Evolutionary conservation across 192 early-diverging fungal genomes (phyloP).

Genomic region (Podila epicladia): DNA sequence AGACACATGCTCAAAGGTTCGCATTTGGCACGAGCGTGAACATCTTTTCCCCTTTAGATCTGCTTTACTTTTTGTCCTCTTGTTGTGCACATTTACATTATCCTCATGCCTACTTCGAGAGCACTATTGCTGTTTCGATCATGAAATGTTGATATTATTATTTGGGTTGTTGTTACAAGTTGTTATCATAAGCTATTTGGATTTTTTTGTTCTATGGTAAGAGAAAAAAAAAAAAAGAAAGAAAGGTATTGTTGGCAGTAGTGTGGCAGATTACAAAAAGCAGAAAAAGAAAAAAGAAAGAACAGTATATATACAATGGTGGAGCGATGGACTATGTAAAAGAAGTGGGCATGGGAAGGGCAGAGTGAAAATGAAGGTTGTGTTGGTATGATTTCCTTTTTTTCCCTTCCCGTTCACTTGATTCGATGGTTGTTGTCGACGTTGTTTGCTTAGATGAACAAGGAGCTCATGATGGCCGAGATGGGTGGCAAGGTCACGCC

Average conservation of each 20-base stretch:
- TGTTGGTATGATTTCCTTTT: conserved; percentile 1
- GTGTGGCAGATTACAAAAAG: not conserved
- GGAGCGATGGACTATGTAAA: not conserved
- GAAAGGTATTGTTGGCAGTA: not conserved
- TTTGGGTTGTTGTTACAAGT: not conserved
- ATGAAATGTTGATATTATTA: not conserved
- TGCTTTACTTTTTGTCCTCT: too few relatives aligned
- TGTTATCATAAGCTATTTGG: not conserved
- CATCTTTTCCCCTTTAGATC: too few relatives aligned
- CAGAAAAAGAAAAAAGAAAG: not conserved
- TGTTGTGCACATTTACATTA: too few relatives aligned
- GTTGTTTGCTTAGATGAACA: conserved; percentile 33
- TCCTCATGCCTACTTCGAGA: too few relatives aligned
- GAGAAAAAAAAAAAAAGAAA: not conserved
- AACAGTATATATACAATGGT: too few relatives aligned
- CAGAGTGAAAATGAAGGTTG: not conserved
- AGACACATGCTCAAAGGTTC: too few relatives aligned
- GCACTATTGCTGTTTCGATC: too few relatives aligned
- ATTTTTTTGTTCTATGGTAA: not conserved
- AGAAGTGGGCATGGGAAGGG: not conserved
- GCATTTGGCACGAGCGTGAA: too few relatives aligned
- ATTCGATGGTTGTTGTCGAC: not conserved
- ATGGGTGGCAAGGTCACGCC: conserved; percentile 48
- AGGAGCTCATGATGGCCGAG: conserved; percentile 47
- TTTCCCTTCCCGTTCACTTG: not conserved